These are phyloP conservation scores for Fusarium sp. DNA, from an alignment of 2,329 filamentous ascomycete genomes.

Conservation along the genomic window DNA sequence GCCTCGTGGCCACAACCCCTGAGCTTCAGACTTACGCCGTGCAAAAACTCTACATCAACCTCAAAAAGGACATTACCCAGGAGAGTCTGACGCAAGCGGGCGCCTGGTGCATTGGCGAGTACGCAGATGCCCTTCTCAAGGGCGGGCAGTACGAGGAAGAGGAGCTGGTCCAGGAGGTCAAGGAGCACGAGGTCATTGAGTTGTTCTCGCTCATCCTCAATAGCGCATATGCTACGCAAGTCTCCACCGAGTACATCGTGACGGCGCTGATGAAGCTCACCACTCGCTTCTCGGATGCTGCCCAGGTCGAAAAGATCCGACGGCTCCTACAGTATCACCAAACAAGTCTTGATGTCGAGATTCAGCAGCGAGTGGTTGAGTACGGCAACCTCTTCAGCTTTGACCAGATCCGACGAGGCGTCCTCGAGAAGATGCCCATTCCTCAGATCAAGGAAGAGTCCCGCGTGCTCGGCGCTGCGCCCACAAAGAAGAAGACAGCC, in stretches of 20 bases:
- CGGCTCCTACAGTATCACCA: constrained; percentile 84
- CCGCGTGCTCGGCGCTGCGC: constrained; percentile 86
- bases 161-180: constrained; percentile 85
- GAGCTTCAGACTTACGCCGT: constrained; percentile 97
- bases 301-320: constrained; percentile 90
- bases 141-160: constrained; percentile 96
- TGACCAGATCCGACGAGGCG: constrained; percentile 88
- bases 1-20: constrained; percentile 93
- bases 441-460: constrained; percentile 98
- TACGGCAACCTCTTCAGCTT: constrained; percentile 95
- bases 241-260: constrained; percentile 95
- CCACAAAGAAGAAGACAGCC: constrained; percentile 77
- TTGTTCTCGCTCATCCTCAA: constrained; percentile 93
- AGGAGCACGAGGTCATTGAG: constrained; percentile 91
- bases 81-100: constrained; percentile 94
- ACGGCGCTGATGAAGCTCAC: constrained; percentile 96
- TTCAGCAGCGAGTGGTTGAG: constrained; percentile 96
- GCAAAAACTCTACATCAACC: constrained; percentile 90
- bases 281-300: constrained; percentile 84
- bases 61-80: constrained; percentile 98
- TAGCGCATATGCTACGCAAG: constrained; percentile 93
- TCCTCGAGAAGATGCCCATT: constrained; percentile 97
- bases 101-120: constrained; percentile 98
- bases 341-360: constrained; percentile 92
- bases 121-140: constrained; percentile 88